Percentiles rank a stretch among this genome's conserved stretches.
These are phyloP conservation scores for Xylaria arbuscula DNA, from an alignment of 2,329 filamentous ascomycete species.

Conservation along the genomic window DNA sequence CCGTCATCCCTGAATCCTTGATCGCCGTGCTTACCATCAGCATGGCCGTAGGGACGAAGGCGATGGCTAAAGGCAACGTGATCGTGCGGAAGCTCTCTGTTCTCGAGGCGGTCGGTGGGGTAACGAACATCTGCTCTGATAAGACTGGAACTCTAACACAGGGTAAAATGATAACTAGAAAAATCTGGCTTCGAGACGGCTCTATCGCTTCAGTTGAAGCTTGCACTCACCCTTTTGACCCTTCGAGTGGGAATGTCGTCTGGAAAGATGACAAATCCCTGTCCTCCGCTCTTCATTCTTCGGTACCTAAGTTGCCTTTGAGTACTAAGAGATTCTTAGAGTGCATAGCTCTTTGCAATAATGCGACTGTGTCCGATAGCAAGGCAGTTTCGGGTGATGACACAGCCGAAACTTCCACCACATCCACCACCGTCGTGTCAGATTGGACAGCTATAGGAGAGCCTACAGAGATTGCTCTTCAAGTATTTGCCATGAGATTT, in stretches of 20 bases:
- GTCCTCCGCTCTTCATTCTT: slow-evolving; percentile 37
- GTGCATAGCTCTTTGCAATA: slow-evolving; percentile 72
- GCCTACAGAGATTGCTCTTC: slow-evolving; percentile 78
- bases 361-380: slow-evolving; percentile 61
- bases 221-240: slow-evolving; percentile 70
- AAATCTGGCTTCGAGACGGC: slow-evolving; percentile 69
- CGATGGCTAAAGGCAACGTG: slow-evolving; percentile 66
- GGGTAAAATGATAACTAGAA: slow-evolving; percentile 73
- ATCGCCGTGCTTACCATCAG: slow-evolving; percentile 74
- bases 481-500: slow-evolving; percentile 78
- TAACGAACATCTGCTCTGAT: slow-evolving; percentile 78
- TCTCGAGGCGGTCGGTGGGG: slow-evolving; percentile 74
- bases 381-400: slow-evolving; percentile 54
- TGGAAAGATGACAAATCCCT: slow-evolving; percentile 54
- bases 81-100: slow-evolving; percentile 70
- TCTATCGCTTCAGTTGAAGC: slow-evolving; percentile 64
- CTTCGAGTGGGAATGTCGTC: slow-evolving; percentile 64
- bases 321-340: slow-evolving; percentile 61
- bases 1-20: slow-evolving; percentile 66
- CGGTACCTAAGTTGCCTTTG: slow-evolving; percentile 45
- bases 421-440: slow-evolving; percentile 57
- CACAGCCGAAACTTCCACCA: slow-evolving; percentile 59
- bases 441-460: slow-evolving; percentile 72
- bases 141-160: slow-evolving; percentile 76
- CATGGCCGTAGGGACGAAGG: slow-evolving; percentile 66